Percentiles rank a stretch among this genome's conserved stretches.
phyloP scores from a whole-genome alignment of 306 rosid genomes.

The Sphenostylis stenocarpa region DNA sequence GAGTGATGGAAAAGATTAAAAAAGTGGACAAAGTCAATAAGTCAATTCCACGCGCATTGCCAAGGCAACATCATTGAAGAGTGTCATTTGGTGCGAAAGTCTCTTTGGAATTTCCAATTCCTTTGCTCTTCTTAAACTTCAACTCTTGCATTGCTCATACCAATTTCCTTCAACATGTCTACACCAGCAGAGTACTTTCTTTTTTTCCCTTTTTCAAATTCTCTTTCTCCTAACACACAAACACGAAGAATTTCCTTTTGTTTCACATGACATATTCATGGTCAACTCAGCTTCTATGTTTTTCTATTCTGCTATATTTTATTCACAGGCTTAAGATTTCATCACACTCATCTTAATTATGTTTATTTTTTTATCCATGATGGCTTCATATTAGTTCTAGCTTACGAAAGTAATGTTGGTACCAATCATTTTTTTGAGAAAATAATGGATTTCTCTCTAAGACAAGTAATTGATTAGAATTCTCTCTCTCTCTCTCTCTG shows the following conservation, averaged over 20 bases:
- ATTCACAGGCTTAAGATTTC: background rate
- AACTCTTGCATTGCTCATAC: background rate
- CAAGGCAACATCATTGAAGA: no score
- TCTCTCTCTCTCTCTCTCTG: background rate
- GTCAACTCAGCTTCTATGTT: background rate
- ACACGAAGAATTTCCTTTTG: background rate
- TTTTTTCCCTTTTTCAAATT: background rate
- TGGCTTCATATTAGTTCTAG: background rate
- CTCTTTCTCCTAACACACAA: background rate
- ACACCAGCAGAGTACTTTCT: slow-evolving; percentile 67
- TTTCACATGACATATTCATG: background rate
- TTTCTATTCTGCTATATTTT: background rate
- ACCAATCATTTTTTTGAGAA: background rate
- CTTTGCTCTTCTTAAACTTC: background rate
- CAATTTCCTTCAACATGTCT: slow-evolving; percentile 52
- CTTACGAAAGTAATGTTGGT: background rate
- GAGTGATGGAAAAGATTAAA: background rate
- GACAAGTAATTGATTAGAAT: background rate
- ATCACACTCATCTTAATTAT: slow-evolving; percentile 9
- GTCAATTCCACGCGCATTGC: background rate
- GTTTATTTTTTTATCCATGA: background rate
- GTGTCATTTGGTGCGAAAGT: background rate
- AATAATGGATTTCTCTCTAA: background rate
- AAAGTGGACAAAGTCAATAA: background rate
- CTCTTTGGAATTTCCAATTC: slow-evolving; percentile 28